Percentiles rank a stretch among this genome's conserved stretches.
These are phyloP conservation scores for Anethum foeniculum DNA, from an alignment of 140 eudicot genomes.

Conservation along the genomic window DNA sequence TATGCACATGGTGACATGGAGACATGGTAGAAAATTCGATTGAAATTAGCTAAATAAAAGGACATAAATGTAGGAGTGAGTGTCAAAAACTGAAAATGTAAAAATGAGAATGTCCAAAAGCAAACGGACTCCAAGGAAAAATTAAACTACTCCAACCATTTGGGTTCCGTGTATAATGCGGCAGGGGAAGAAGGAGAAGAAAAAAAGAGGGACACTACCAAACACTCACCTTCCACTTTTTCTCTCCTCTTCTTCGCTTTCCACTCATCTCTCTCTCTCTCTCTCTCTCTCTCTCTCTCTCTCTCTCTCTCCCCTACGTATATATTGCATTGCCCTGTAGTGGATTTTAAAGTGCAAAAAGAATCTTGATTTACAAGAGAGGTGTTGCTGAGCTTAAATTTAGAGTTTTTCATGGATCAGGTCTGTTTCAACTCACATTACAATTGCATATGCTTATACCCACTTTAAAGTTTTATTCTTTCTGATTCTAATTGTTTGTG, in stretches of 20 bases:
- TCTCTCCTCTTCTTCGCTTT: neutral
- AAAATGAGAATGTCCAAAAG: no score
- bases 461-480: no score
- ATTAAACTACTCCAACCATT: neutral
- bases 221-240: neutral
- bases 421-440: slow-evolving; percentile 11
- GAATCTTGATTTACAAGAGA: neutral
- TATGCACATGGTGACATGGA: no score
- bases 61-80: no score
- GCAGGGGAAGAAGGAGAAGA: neutral
- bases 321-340: neutral
- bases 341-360: neutral
- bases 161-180: slow-evolving; percentile 2
- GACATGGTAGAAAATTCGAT: no score
- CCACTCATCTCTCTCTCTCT: neutral
- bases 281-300: neutral
- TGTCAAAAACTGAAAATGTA: no score
- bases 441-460: neutral
- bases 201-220: neutral
- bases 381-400: neutral
- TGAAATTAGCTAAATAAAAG: no score
- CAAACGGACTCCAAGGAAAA: no score
- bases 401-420: slow-evolving; percentile 6
- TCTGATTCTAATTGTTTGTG: neutral
- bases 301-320: no score